Percentiles rank a stretch among this genome's conserved stretches.
Conservation (phyloP, 495 filamentous ascomycete species). For the Aspergillus asperescens region DNA sequence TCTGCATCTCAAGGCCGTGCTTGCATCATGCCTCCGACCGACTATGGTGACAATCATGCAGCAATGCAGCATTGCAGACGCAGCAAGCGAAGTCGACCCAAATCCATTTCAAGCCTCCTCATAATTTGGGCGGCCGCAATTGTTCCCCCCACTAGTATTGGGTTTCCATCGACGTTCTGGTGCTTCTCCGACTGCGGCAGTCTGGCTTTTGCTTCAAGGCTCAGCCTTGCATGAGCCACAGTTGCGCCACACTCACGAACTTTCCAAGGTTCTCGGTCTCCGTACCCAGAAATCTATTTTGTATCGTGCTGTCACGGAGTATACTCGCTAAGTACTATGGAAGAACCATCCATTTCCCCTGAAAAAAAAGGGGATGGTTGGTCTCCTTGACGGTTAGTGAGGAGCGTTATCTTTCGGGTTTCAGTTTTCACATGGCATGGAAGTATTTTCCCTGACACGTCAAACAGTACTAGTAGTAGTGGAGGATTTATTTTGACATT, state of each 20-base stretch:
- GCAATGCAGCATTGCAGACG: too few species aligned
- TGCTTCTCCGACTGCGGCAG: not conserved
- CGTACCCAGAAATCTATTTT: not conserved
- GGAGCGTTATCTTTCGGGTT: not conserved
- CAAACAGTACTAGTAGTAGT: not conserved
- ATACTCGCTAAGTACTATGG: not conserved
- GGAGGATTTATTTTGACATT: not conserved
- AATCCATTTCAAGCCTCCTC: not conserved
- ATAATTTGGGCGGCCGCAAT: not conserved
- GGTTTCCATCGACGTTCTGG: not conserved
- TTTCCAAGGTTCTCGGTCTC: too few species aligned
- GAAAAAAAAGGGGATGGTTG: not conserved
- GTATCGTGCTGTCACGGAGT: not conserved
- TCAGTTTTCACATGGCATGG: constrained; percentile 5
- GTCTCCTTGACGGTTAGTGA: not conserved
- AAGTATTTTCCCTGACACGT: constrained; percentile 3
- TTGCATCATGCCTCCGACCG: constrained; percentile 2
- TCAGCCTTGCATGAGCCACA: constrained; percentile 17
- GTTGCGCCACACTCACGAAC: not conserved
- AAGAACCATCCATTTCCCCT: too few species aligned
- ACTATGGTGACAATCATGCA: not conserved
- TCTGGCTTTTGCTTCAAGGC: not conserved
- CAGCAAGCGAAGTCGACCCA: not conserved
- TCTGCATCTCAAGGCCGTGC: constrained; percentile 5
- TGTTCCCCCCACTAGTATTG: too few species aligned